Base-by-base conservation (phyloP, 2,329 filamentous ascomycete species). In the Trichoderma citrinoviride region DNA sequence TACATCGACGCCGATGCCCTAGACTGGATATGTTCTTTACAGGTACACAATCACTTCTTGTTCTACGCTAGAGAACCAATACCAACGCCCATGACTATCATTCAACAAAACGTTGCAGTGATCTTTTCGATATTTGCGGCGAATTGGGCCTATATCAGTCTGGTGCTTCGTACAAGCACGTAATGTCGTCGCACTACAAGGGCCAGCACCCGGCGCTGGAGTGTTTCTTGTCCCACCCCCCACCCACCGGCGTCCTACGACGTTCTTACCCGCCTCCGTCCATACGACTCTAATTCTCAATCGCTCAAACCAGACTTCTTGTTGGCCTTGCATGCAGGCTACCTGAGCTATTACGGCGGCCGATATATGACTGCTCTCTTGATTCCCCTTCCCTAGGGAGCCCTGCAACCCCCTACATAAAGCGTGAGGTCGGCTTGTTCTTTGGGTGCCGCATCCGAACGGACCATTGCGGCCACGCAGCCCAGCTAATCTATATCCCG, bases 311-410 rank as follows among this genome's bases (percentile, higher is more conserved):
- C n/a, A 7, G 25, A 14, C 2, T 12, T 37, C 40, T 54, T 62
- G 49, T n/a, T 54, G 52, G 41, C 29, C 52, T 50, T 56, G 43
- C 61, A 55, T 64, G 61, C 61, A 64, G 29, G 41, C 41, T 23
- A 8, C 23, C 33, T 56, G 61, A 47, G 60, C 52, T 56, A 41
- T 56, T 21, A n/a, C 43, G 23, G 52, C 52, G 41, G 61, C 17
- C 21, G 61, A 64, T 41, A 63, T 63, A 40, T 64, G 61, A 64
- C 52, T 64, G 5, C 23, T 43, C 61, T 43, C 3, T 21, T 40
- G 14, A 44, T 46, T 21, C 17, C 19, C 12, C 19, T 25, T 15
- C 15, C 1, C 6, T 12, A n/a, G 17, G 25, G n/a, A 37, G 49
- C 15, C 47, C 41, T 40, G 40, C 7, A 46, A 37, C 19, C 49